These are phyloP conservation scores for Glebionis coronaria DNA, from an alignment of 129 eudicot species.

Conservation along the genomic window DNA sequence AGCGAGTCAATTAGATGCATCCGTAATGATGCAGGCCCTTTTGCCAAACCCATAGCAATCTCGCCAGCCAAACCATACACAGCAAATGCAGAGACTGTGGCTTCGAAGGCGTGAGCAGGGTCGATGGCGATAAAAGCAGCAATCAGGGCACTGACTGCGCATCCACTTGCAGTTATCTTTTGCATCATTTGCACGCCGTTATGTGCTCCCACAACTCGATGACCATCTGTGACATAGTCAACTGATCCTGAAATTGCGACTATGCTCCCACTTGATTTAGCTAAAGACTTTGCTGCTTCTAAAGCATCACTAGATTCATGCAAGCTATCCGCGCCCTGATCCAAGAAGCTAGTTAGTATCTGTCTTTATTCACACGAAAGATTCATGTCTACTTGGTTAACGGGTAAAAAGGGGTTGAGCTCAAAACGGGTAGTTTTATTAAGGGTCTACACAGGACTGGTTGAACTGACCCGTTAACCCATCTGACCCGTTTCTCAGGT, in stretches of 20 bases:
- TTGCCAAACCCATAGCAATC: slow-evolving; percentile 57
- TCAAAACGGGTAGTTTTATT: background rate
- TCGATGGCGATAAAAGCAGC: slow-evolving; percentile 85
- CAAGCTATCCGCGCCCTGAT: slow-evolving; percentile 74
- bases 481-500: no score
- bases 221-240: slow-evolving; percentile 84
- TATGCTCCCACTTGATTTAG: slow-evolving; percentile 55
- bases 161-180: slow-evolving; percentile 88
- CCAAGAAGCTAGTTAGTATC: slow-evolving; percentile 11
- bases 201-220: slow-evolving; percentile 55
- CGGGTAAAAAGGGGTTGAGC: background rate
- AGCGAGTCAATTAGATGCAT: slow-evolving; percentile 76
- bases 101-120: slow-evolving; percentile 65
- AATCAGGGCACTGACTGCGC: slow-evolving; percentile 86
- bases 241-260: slow-evolving; percentile 85
- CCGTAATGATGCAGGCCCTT: slow-evolving; percentile 83
- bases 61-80: slow-evolving; percentile 78
- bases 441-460: no score
- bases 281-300: slow-evolving; percentile 83
- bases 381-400: background rate
- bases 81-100: slow-evolving; percentile 69
- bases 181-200: slow-evolving; percentile 90
- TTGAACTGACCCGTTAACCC: no score
- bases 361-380: background rate
- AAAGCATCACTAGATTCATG: slow-evolving; percentile 82